These are phyloP conservation scores for Casuarina glauca DNA, from an alignment of 306 rosid genomes.

Conservation along the genomic window DNA sequence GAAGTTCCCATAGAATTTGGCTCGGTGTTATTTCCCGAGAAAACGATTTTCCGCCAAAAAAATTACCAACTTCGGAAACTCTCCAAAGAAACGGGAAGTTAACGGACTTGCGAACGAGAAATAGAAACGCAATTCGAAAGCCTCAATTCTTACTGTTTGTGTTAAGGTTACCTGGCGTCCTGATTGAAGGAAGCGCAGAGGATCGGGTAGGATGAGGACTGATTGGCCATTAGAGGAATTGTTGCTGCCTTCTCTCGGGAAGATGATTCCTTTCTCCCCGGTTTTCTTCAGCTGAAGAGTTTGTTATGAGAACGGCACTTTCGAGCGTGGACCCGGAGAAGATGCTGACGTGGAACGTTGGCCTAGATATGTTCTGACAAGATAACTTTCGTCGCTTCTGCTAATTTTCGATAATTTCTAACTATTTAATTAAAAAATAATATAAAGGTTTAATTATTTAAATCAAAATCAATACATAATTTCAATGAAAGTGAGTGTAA, in stretches of 20 bases:
- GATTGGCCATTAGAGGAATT: conserved; percentile 49
- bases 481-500: no score
- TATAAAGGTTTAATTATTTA: no score
- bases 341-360: no score
- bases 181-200: conserved; percentile 94
- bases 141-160: no score
- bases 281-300: no score
- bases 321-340: no score
- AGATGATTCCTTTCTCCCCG: background rate
- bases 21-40: background rate
- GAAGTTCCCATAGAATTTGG: background rate
- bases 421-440: no score
- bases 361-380: no score
- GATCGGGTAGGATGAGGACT: conserved; percentile 56
- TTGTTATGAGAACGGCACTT: no score
- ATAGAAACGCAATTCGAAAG: background rate
- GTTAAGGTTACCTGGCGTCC: conserved; percentile 55
- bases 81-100: background rate
- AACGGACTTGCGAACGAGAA: background rate
- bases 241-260: background rate
- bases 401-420: no score
- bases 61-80: background rate
- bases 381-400: no score
- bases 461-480: no score
- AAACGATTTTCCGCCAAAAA: background rate